Evolutionary conservation across 768 basidiomycete species (phyloP), one percentile per base, ranked within the genome.

Genomic region (Lentinula raphanica): DNA sequence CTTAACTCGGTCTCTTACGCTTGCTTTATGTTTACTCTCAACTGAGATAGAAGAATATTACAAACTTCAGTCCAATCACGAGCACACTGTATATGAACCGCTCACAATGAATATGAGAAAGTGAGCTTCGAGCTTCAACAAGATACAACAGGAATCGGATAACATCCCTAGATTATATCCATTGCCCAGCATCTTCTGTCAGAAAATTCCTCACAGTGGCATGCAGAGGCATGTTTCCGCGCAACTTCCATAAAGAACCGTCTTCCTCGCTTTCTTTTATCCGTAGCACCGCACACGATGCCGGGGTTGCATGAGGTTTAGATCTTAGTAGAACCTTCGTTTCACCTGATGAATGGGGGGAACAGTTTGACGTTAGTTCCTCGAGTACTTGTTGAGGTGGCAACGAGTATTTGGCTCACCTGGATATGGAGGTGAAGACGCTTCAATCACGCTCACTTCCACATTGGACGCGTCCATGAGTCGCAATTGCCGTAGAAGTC

Each of bases 241-340:
- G 83, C 59, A 90, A 54, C 49, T 84, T 79, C 88, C 89, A 91
- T 46, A 91, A 66, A 65, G 87, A 88, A 28, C 86, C 80, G 31
- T 85, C 84, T 39, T 88, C 89, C 4, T 87, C 85, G 19, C 79
- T 79, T 61, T 83, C 83, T 50, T 77, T 80, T 48, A 91, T 69
- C 32, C 87, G 80, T 31, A 90, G 67, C 12, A 76, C 74, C 5
- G 79, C 80, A 8, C 39, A 32, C 35, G 51, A 55, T 12, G 53
- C 31, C 29, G 55, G 11, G 56, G 54, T 32, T 60, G 44, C 51
- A 53, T 54, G 51, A 32, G 29, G 27, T 12, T 67, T 67, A 25
- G 68, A 61, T 27, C 70, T 67, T 21, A 85, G 71, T 49, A 83
- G 64, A 7, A 89, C 73, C 69, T 90, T 89, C 57, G 87, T 70